phyloP scores from a whole-genome alignment of 805 yeast species.

The Kuraishia piskuri region DNA sequence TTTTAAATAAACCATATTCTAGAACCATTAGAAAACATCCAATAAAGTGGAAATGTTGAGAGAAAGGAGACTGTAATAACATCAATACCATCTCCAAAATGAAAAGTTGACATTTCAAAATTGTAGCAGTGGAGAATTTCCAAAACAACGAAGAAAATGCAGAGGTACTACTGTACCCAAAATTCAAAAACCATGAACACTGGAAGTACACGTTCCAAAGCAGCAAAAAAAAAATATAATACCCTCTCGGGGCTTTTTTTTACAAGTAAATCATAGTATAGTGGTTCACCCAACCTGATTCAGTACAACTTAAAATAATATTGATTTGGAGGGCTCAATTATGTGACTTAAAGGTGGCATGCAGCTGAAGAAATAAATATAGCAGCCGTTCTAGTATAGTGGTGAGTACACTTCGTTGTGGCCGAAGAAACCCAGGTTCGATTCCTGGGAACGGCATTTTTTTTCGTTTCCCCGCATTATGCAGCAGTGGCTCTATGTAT shows the following conservation, averaged over 20 bases:
- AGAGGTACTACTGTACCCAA: not conserved
- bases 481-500: not conserved
- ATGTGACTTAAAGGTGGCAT: not conserved
- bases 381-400: constrained; percentile 7
- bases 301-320: too few relatives aligned
- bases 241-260: too few relatives aligned
- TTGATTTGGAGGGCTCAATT: too few relatives aligned
- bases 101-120: too few relatives aligned
- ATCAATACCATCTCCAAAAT: not conserved
- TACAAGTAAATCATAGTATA: too few relatives aligned
- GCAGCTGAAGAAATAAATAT: not conserved
- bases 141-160: not conserved
- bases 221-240: too few relatives aligned
- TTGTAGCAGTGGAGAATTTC: not conserved
- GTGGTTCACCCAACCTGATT: too few relatives aligned
- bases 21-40: not conserved
- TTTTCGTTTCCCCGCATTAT: not conserved
- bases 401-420: constrained; percentile 8
- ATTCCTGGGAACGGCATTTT: constrained; percentile 7
- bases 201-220: too few relatives aligned
- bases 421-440: constrained; percentile 7
- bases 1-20: too few relatives aligned
- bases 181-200: not conserved
- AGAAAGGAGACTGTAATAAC: not conserved
- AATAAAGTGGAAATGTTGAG: not conserved